Percentiles rank a stretch among this genome's conserved stretches.
Conservation (phyloP, 2,329 filamentous ascomycete genomes). For the Pyrenochaeta sp. region DNA sequence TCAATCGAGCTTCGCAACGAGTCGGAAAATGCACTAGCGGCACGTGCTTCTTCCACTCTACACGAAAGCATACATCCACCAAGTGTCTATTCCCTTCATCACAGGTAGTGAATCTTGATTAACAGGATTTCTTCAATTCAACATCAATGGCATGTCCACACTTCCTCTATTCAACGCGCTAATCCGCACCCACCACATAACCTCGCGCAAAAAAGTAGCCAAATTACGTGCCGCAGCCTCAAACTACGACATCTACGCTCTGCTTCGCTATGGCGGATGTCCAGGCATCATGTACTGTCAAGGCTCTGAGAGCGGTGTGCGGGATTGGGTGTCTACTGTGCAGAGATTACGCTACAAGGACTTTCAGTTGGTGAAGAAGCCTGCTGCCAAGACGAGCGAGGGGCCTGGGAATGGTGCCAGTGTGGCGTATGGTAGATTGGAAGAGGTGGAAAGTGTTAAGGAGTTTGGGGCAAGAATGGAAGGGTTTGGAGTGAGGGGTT, state of each 20-base stretch:
- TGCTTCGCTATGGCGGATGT: slow-evolving; percentile 71
- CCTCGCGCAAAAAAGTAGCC: slow-evolving; percentile 75
- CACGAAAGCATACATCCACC: not conserved
- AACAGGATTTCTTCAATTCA: not conserved
- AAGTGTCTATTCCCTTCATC: not conserved
- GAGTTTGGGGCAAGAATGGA: slow-evolving; percentile 71
- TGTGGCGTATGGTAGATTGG: slow-evolving; percentile 44
- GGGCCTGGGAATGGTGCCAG: not conserved
- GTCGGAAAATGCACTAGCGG: slow-evolving; percentile 35
- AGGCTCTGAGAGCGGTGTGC: slow-evolving; percentile 63
- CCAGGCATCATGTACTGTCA: slow-evolving; percentile 84
- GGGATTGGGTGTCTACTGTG: slow-evolving; percentile 70
- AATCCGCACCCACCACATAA: slow-evolving; percentile 82
- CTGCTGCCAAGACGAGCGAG: slow-evolving; percentile 46
- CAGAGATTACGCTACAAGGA: slow-evolving; percentile 74
- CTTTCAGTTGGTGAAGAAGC: slow-evolving; percentile 68
- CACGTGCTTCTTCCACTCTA: slow-evolving; percentile 31
- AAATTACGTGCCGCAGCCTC: slow-evolving; percentile 70
- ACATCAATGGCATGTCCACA: slow-evolving; percentile 26
- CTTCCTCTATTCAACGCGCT: slow-evolving; percentile 61
- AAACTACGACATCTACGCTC: slow-evolving; percentile 66
- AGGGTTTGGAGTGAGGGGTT: slow-evolving; percentile 62
- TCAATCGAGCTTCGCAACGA: too few species aligned
- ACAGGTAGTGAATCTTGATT: not conserved
- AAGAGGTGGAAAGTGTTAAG: slow-evolving; percentile 69